Evolutionary conservation across 202 grass and related monocot genomes (phyloP).

Genomic region (Schoenoplectus tabernaemontani): DNA sequence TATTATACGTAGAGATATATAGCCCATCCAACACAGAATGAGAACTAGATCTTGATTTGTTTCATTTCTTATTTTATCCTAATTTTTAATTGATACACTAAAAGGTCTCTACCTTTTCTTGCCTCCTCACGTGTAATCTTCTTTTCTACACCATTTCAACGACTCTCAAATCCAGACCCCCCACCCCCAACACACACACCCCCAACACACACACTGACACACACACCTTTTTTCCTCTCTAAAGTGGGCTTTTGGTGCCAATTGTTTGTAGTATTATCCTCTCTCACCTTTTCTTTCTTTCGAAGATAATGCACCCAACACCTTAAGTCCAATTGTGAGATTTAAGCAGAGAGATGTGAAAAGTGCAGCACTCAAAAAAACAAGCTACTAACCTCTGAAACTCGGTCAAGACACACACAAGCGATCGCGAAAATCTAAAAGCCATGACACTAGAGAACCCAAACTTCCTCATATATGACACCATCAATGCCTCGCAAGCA

Average conservation of each 20-base stretch:
- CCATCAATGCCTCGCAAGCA: slow-evolving; percentile 54
- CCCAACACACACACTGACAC: no score
- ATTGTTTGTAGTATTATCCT: slow-evolving; percentile 31
- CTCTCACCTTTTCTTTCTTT: slow-evolving; percentile 1
- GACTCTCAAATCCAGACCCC: slow-evolving; percentile 17
- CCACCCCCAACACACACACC: neutral
- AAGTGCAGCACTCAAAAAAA: neutral
- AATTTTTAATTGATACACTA: slow-evolving; percentile 1
- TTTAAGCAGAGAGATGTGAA: neutral
- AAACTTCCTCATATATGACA: slow-evolving; percentile 68
- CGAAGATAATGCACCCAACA: slow-evolving; percentile 21
- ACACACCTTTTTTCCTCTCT: neutral
- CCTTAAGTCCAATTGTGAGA: slow-evolving; percentile 26
- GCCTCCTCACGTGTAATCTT: slow-evolving; percentile 21
- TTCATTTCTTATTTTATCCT: neutral
- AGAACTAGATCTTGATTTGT: slow-evolving; percentile 4
- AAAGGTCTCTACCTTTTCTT: slow-evolving; percentile 23
- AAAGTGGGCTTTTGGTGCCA: slow-evolving; percentile 24
- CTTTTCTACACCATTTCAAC: slow-evolving; percentile 11
- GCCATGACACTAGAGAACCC: slow-evolving; percentile 60
- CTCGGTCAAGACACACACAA: slow-evolving; percentile 3
- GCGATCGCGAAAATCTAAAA: neutral
- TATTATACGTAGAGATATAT: neutral
- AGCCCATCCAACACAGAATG: neutral
- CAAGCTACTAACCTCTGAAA: neutral